Evolutionary conservation across 1,139 yeast genomes (phyloP), one percentile per base, ranked within the genome.

Genomic region (Pichia sp.): DNA sequence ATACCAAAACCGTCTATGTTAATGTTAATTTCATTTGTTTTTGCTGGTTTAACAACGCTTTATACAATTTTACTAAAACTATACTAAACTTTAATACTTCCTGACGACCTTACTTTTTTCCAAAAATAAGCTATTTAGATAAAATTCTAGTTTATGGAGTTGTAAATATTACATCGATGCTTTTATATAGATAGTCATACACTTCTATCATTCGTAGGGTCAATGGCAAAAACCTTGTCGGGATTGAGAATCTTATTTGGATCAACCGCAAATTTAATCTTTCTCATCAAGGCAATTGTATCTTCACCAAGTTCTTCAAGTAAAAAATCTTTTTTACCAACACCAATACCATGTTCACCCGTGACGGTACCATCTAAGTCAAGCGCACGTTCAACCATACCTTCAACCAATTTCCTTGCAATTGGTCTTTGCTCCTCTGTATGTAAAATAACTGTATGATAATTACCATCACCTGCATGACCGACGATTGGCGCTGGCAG

Each of bases 401-500:
- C 71, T 40, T 75, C 74, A 4, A 83, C 93, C 11, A 81, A 63
- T 10, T 62, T 60, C 40, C 72, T 69, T 23, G 80, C 82, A 31
- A 59, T 60, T 3, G 65, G 58, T 24, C 65, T 55, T 30, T 75
- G 68, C 8, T 71, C 74, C 33, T 72, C 72, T 27, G 50, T 52
- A 61, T 80, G 85, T 44, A 82, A 70, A 30, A 86, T 65, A 51
- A 83, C 80, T 3, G 89, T 82, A 57, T 87, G 96, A 69, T 85
- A 85, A 57, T 87, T 87, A 40, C 95, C 94, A 57, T 85, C 95
- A 6, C 94, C 95, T 7, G 86, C 95, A 60, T 85, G 96, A 2
- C 81, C 95, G 50, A 76, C 78, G 42, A 74, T 71, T 13, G 78
- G 77, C 40, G 74, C 75, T 48, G 69, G 59, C 54, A 59, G 70